These are phyloP conservation scores for Colletotrichum camelliae DNA, from an alignment of 2,329 filamentous ascomycete genomes.

Conservation along the genomic window DNA sequence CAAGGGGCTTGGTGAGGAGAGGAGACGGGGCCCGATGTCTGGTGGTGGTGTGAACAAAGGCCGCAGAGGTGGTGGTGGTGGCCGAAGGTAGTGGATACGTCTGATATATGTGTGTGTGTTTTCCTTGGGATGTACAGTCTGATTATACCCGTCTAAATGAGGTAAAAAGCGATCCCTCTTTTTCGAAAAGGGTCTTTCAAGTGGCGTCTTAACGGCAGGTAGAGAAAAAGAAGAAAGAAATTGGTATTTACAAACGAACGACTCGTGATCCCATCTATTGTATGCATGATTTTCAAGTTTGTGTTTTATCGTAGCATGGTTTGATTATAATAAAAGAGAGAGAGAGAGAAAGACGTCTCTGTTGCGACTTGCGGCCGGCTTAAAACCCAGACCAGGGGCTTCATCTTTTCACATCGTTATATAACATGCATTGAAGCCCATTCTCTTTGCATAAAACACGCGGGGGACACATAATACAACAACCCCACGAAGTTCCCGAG, in stretches of 20 bases:
- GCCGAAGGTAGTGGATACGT: slow-evolving; percentile 16
- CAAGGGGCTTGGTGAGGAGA: slow-evolving; percentile 56
- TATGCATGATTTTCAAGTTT: not conserved
- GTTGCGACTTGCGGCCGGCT: slow-evolving; percentile 6
- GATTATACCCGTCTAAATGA: slow-evolving; percentile 24
- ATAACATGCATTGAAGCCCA: not conserved
- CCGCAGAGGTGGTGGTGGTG: slow-evolving; percentile 8
- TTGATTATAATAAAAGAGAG: not conserved
- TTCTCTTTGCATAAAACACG: not conserved
- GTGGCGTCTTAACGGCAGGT: slow-evolving; percentile 15
- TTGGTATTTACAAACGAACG: slow-evolving; percentile 14
- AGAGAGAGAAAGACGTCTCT: not conserved
- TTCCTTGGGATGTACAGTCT: slow-evolving; percentile 18
- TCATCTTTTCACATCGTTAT: not conserved
- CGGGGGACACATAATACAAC: not conserved
- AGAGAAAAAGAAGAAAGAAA: slow-evolving; percentile 10
- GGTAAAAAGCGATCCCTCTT: slow-evolving; percentile 14
- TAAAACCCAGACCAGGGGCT: slow-evolving; percentile 17
- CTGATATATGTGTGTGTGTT: not conserved
- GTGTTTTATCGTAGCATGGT: not conserved
- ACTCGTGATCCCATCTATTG: not conserved
- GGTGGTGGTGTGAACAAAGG: slow-evolving; percentile 19
- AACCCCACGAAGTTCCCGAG: not conserved
- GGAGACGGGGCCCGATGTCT: slow-evolving; percentile 38
- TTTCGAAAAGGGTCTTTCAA: slow-evolving; percentile 1